Base-by-base conservation (phyloP, 768 basidiomycete genomes). In the Leccinum barrowsii region DNA sequence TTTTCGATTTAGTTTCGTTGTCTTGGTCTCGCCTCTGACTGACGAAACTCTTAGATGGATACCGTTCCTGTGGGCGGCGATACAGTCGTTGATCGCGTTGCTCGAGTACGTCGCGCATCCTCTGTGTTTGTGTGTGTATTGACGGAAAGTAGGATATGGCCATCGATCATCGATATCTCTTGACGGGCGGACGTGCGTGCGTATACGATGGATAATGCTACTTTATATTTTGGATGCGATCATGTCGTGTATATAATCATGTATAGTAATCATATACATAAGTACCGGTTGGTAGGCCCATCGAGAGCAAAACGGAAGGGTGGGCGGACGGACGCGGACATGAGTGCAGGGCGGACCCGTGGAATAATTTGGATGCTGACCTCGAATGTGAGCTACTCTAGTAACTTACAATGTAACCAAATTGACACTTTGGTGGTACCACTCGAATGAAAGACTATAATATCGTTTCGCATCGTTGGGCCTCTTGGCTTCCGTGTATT, bases 141-240 rank as follows among this genome's bases (percentile, higher is more conserved):
- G 22, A 66, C 24, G 34, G 7, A 32, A n/a, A 11, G 2, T 55
- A 79, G 78, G 46, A 64, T 78, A 58, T 79, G 78, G 77, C 77
- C 77, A 12, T 72, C 77, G 19, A 64, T 78, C 32, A 69, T 79
- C 22, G 77, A 78, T 30, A 73, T 77, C 52, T 74, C 78, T 19
- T 78, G 13, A 61, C 8, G 28, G 22, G 24, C 3, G 22, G 13
- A 4, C 40, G n/a, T 42, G 10, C 40, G 4, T 42, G 40, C 35
- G 15, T 37, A 15, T 17, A 15, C 34, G 17, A 17, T 13, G 37
- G 17, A 17, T 17, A 17, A 40, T 42, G 10, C n/a, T 19, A 42
- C n/a, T 5, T 42, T 19, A 42, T 42, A 5, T n/a, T 19, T 4
- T 42, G 40, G 8, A n/a, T 40, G 8, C 1, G 37, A 40, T 40